Percentiles rank a stretch among this genome's conserved stretches.
phyloP scores from a whole-genome alignment of 1,139 yeast genomes.

The Sugiyamaella sp. region DNA sequence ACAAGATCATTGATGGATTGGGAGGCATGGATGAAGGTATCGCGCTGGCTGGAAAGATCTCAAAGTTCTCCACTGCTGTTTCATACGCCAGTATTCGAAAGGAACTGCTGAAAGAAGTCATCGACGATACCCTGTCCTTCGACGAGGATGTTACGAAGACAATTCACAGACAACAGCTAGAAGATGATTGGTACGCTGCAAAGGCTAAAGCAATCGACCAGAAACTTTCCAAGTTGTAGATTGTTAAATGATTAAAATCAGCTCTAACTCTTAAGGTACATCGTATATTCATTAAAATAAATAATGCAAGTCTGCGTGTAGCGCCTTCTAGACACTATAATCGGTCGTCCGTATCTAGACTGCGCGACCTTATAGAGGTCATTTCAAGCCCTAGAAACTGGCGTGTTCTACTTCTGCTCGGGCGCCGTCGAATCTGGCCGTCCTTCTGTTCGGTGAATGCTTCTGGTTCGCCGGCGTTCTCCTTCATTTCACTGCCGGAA shows the following conservation, averaged over 20 bases:
- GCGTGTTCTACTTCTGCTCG: constrained; percentile 29
- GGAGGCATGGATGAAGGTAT: constrained; percentile 42
- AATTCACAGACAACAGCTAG: constrained; percentile 18
- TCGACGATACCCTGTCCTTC: constrained; percentile 30
- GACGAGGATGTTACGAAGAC: constrained; percentile 23
- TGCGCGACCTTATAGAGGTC: constrained; percentile 30
- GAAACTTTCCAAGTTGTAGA: constrained; percentile 26
- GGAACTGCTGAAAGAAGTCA: constrained; percentile 39
- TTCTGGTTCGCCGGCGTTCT: not conserved
- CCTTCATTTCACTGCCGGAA: not conserved
- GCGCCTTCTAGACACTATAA: constrained; percentile 21
- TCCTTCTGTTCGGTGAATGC: not conserved
- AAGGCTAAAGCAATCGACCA: constrained; percentile 20
- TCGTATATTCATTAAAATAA: constrained; percentile 12
- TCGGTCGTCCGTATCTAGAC: constrained; percentile 30
- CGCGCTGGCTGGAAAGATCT: constrained; percentile 33
- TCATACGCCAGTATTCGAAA: constrained; percentile 40
- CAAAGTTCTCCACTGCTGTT: constrained; percentile 34
- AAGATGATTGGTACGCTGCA: constrained; percentile 26
- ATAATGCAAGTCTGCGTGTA: constrained; percentile 5
- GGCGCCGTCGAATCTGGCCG: constrained; percentile 20
- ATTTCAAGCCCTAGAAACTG: constrained; percentile 30
- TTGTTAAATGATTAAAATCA: too few relatives aligned
- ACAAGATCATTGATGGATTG: constrained; percentile 39
- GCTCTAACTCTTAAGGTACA: not conserved